Percentiles rank a stretch among this genome's conserved stretches.
Evolutionary conservation across 306 rosid species (phyloP).

Genomic region (Phaseolus lunatus): DNA sequence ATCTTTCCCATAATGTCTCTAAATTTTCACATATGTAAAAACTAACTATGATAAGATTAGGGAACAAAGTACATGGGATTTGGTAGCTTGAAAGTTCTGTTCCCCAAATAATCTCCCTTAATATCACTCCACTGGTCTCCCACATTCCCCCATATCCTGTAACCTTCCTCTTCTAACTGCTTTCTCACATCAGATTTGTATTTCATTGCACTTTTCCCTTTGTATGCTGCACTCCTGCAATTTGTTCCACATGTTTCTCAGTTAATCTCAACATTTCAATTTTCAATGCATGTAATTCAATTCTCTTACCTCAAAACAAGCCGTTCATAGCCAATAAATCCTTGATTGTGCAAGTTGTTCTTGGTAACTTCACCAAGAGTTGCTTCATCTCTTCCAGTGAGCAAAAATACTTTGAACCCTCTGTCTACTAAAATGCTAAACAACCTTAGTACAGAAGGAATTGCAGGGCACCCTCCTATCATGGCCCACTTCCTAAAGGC

Average conservation of each 20-base stretch:
- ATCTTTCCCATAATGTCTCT: too few species aligned
- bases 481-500: constrained; percentile 79
- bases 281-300: too few species aligned
- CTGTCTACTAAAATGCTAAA: constrained; percentile 54
- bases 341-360: constrained; percentile 72
- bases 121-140: constrained; percentile 73
- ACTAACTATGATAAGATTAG: constrained; percentile 27
- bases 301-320: constrained; percentile 73
- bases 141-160: constrained; percentile 80
- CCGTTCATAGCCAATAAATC: constrained; percentile 69
- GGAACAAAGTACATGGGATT: constrained; percentile 97
- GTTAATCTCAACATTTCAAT: neutral
- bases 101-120: constrained; percentile 68
- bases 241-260: neutral
- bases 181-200: constrained; percentile 69
- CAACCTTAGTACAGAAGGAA: constrained; percentile 52
- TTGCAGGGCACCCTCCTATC: constrained; percentile 71
- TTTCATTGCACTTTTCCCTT: constrained; percentile 63
- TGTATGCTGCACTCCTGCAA: constrained; percentile 56
- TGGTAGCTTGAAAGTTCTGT: constrained; percentile 86
- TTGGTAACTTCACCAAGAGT: constrained; percentile 62
- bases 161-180: constrained; percentile 65
- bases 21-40: too few species aligned
- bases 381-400: constrained; percentile 82
- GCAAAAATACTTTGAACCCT: constrained; percentile 65